phyloP scores from a whole-genome alignment of 352 stramenopile genomes.

The Phytophthora vignae region DNA sequence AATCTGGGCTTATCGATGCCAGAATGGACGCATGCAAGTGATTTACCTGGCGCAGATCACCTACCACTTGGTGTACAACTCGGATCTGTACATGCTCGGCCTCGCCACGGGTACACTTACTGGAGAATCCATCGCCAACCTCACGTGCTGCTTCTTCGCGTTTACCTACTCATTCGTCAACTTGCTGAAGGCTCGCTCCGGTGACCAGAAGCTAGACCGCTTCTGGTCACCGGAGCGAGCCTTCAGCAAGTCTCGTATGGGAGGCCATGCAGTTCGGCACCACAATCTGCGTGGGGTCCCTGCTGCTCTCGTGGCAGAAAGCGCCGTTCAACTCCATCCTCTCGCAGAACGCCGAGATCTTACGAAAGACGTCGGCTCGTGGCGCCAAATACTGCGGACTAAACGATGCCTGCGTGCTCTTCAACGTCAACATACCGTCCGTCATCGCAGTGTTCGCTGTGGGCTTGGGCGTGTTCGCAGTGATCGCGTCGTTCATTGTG shows the following conservation, averaged over 20 bases:
- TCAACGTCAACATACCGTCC: constrained; percentile 17
- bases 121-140: constrained; percentile 22
- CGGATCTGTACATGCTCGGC: constrained; percentile 27
- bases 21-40: constrained; percentile 30
- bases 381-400: constrained; percentile 22
- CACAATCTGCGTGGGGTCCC: constrained; percentile 1
- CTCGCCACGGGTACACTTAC: constrained; percentile 35
- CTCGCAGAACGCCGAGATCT: constrained; percentile 8
- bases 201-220: constrained; percentile 24
- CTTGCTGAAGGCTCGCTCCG: constrained; percentile 20
- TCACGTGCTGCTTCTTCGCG: constrained; percentile 25
- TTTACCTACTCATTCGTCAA: constrained; percentile 30
- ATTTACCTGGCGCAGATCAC: constrained; percentile 29
- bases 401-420: constrained; percentile 31
- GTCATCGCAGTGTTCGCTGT: constrained; percentile 10
- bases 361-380: constrained; percentile 13
- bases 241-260: too few species aligned
- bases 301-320: constrained; percentile 1
- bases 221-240: too few species aligned
- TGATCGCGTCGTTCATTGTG: constrained; percentile 9
- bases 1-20: constrained; percentile 35
- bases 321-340: constrained; percentile 11
- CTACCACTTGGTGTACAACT: constrained; percentile 32
- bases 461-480: constrained; percentile 6
- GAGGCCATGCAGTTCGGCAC: constrained; percentile 26